A percentile compares a stretch with the other conserved stretches of the same genome.
phyloP scores from a whole-genome alignment of 495 filamentous ascomycete genomes.

The Collariella sp. region DNA sequence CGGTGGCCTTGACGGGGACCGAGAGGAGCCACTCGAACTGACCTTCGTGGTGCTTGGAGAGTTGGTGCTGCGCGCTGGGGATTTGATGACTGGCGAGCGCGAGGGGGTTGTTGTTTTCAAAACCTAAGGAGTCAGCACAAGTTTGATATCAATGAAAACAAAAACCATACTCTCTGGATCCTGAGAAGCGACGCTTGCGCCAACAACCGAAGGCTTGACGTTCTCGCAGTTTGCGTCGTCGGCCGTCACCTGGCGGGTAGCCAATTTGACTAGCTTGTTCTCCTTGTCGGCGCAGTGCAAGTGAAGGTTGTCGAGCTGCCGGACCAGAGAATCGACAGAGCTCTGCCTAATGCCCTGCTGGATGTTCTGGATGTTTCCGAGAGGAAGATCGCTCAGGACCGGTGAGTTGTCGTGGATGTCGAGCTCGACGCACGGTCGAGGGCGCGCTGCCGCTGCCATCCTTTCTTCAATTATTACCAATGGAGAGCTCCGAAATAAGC shows the following conservation, averaged over 20 bases:
- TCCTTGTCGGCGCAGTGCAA: slow-evolving; percentile 20
- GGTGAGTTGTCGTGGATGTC: slow-evolving; percentile 19
- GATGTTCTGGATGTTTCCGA: slow-evolving; percentile 28
- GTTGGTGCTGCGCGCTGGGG: slow-evolving; percentile 31
- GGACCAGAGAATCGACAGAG: slow-evolving; percentile 26
- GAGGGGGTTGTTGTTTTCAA: slow-evolving; percentile 21
- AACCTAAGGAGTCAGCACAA: not conserved
- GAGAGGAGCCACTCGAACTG: slow-evolving; percentile 42
- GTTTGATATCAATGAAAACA: not conserved
- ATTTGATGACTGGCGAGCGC: slow-evolving; percentile 27
- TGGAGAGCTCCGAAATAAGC: slow-evolving; percentile 16
- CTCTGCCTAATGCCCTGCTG: slow-evolving; percentile 8
- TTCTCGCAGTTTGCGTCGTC: not conserved
- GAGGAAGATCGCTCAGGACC: slow-evolving; percentile 27
- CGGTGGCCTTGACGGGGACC: slow-evolving; percentile 19
- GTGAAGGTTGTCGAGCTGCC: slow-evolving; percentile 25
- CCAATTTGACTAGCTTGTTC: too few species aligned
- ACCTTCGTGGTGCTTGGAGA: slow-evolving; percentile 44
- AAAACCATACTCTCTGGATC: not conserved
- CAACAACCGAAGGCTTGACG: not conserved
- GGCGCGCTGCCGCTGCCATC: slow-evolving; percentile 20
- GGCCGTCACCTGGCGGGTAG: too few species aligned
- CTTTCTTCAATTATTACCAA: slow-evolving; percentile 17
- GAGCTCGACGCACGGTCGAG: slow-evolving; percentile 15
- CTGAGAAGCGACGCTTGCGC: not conserved